These are phyloP conservation scores for Fraxinus nigra DNA, from an alignment of 305 asterid species.

Conservation along the genomic window DNA sequence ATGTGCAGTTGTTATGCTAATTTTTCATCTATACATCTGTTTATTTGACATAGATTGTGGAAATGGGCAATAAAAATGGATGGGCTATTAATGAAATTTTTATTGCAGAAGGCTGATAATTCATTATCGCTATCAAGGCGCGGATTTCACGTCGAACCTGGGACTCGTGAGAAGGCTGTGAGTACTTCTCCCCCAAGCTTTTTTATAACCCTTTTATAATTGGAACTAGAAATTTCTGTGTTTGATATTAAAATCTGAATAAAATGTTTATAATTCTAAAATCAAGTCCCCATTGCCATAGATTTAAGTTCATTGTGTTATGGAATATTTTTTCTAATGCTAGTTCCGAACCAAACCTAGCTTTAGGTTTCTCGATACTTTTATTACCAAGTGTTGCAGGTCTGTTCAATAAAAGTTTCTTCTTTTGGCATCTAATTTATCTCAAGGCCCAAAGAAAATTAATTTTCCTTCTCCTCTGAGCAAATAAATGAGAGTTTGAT, in stretches of 20 bases:
- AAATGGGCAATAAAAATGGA: slow-evolving; percentile 9
- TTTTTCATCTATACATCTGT: not conserved
- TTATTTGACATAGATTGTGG: slow-evolving; percentile 9
- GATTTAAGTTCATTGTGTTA: not conserved
- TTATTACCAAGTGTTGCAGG: not conserved
- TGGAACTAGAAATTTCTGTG: not conserved
- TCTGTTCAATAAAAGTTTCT: not conserved
- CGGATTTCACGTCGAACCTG: slow-evolving; percentile 69
- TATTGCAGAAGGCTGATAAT: slow-evolving; percentile 39
- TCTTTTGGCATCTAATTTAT: not conserved
- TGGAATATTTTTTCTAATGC: no score
- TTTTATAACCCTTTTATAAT: not conserved
- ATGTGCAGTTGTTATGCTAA: not conserved
- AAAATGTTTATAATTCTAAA: not conserved
- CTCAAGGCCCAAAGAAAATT: not conserved
- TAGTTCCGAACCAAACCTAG: not conserved
- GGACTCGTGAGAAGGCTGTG: slow-evolving; percentile 85
- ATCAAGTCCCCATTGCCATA: not conserved
- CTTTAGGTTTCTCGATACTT: not conserved
- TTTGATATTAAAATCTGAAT: not conserved
- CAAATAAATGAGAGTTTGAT: not conserved
- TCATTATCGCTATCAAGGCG: slow-evolving; percentile 42
- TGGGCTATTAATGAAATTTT: slow-evolving; percentile 1
- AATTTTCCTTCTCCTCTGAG: not conserved
- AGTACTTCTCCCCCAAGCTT: slow-evolving; percentile 24